A percentile compares a stretch with the other conserved stretches of the same genome.
These are phyloP conservation scores for Cryptococcus wingfieldii DNA, from an alignment of 1,284 basidiomycete genomes.

Conservation along the genomic window DNA sequence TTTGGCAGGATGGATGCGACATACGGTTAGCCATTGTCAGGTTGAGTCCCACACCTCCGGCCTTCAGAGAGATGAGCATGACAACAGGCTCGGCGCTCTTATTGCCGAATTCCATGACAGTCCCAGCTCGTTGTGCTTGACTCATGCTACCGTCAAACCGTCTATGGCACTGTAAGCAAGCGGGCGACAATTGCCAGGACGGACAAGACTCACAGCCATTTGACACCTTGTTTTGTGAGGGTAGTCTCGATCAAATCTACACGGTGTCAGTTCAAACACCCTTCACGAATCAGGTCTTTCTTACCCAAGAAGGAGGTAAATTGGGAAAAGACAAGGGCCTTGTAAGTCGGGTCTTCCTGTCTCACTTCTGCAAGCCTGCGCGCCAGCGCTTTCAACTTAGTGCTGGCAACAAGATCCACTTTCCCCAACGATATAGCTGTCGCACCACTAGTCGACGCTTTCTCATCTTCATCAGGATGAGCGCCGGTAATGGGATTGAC, in stretches of 20 bases:
- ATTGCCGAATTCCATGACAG: constrained; percentile 70
- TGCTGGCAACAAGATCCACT: constrained; percentile 81
- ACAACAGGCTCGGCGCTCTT: constrained; percentile 67
- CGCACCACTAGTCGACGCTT: constrained; percentile 15
- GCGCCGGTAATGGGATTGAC: constrained; percentile 42
- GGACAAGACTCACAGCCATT: constrained; percentile 54
- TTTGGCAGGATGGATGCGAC: constrained; percentile 2
- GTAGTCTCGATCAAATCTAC: constrained; percentile 70
- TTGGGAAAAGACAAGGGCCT: constrained; percentile 85
- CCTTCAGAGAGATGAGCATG: constrained; percentile 83
- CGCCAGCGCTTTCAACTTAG: constrained; percentile 54
- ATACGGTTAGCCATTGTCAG: constrained; percentile 49
- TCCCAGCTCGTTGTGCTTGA: constrained; percentile 71
- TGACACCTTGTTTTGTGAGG: constrained; percentile 67
- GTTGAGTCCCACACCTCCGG: constrained; percentile 88
- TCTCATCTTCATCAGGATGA: constrained; percentile 17
- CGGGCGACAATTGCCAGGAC: background rate
- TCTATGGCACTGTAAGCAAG: constrained; percentile 14
- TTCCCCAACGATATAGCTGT: constrained; percentile 57
- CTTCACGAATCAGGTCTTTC: constrained; percentile 4
- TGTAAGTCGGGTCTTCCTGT: constrained; percentile 63
- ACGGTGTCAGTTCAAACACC: constrained; percentile 5
- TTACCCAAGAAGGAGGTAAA: constrained; percentile 59
- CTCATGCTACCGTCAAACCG: constrained; percentile 94
- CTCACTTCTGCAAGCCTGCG: constrained; percentile 40